A percentile compares a stretch with the other conserved stretches of the same genome.
Conservation (phyloP, 1,284 basidiomycete species). For the Pseudomicrostroma phylloplanum region DNA sequence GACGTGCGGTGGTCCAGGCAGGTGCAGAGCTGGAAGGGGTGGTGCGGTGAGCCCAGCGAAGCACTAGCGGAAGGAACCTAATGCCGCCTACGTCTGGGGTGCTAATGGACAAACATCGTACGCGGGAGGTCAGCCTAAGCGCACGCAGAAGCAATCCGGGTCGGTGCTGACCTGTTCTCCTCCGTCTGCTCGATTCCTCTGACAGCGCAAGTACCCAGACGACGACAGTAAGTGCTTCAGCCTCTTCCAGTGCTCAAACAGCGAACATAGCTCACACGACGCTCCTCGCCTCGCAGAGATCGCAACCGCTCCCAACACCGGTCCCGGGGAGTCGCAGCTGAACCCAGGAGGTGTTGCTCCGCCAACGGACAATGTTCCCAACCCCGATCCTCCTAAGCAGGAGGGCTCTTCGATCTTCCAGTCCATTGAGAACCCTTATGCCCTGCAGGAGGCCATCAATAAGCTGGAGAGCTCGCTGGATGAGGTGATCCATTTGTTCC, state of each 20-base stretch:
- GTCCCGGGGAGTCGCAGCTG: not conserved
- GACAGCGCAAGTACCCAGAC: not conserved
- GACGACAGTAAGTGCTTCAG: not conserved
- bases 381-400: conserved; percentile 16
- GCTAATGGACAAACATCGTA: too few relatives aligned
- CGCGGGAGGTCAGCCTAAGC: too few relatives aligned
- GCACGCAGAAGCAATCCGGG: too few relatives aligned
- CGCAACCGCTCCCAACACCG: conserved; percentile 6
- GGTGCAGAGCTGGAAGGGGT: too few relatives aligned
- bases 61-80: too few relatives aligned
- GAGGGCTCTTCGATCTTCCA: conserved; percentile 27
- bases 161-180: too few relatives aligned
- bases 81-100: too few relatives aligned
- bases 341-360: conserved; percentile 1
- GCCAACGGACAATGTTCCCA: conserved; percentile 6
- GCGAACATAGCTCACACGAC: too few relatives aligned
- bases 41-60: too few relatives aligned
- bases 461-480: conserved; percentile 33
- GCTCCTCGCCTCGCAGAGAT: conserved; percentile 1
- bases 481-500: conserved; percentile 36
- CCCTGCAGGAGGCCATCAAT: conserved; percentile 30
- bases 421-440: conserved; percentile 41
- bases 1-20: too few relatives aligned
- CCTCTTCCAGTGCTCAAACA: not conserved
- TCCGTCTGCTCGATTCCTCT: too few relatives aligned